Percentiles rank a stretch among this genome's conserved stretches.
These are phyloP conservation scores for Neurospora sp. DNA, from an alignment of 495 filamentous ascomycete species.

Conservation along the genomic window DNA sequence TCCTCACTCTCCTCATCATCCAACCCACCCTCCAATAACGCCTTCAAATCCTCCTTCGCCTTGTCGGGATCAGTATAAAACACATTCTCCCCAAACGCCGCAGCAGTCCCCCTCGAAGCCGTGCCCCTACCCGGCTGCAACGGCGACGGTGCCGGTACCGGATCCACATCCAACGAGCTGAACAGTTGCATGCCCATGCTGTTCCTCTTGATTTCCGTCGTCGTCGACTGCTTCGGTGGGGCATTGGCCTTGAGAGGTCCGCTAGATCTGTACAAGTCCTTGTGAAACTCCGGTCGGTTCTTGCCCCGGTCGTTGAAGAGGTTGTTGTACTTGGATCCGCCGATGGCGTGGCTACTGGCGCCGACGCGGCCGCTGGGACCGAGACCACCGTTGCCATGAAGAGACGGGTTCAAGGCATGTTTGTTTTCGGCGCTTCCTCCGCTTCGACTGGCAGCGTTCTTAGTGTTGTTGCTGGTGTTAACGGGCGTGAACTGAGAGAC, in stretches of 20 bases:
- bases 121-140: not conserved
- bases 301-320: constrained; percentile 31
- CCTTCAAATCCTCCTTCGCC: constrained; percentile 78
- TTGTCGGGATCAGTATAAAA: constrained; percentile 67
- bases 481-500: constrained; percentile 9
- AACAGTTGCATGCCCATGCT: constrained; percentile 27
- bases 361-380: not conserved
- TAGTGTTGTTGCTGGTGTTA: constrained; percentile 9
- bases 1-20: constrained; percentile 53
- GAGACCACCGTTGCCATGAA: not conserved
- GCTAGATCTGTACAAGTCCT: constrained; percentile 24
- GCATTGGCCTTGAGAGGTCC: constrained; percentile 2
- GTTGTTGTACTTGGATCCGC: constrained; percentile 8
- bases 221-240: constrained; percentile 13
- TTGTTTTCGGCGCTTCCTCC: not conserved
- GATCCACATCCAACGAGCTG: constrained; percentile 24
- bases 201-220: constrained; percentile 22
- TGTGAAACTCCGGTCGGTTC: constrained; percentile 37
- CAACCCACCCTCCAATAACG: constrained; percentile 74
- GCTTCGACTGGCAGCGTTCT: not conserved
- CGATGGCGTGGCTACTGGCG: constrained; percentile 2
- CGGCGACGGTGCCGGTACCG: not conserved
- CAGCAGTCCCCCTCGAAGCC: constrained; percentile 21
- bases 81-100: constrained; percentile 41
- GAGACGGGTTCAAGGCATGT: not conserved